Evolutionary conservation across 2,329 filamentous ascomycete species (phyloP).

Genomic region (Cadophora sp.): DNA sequence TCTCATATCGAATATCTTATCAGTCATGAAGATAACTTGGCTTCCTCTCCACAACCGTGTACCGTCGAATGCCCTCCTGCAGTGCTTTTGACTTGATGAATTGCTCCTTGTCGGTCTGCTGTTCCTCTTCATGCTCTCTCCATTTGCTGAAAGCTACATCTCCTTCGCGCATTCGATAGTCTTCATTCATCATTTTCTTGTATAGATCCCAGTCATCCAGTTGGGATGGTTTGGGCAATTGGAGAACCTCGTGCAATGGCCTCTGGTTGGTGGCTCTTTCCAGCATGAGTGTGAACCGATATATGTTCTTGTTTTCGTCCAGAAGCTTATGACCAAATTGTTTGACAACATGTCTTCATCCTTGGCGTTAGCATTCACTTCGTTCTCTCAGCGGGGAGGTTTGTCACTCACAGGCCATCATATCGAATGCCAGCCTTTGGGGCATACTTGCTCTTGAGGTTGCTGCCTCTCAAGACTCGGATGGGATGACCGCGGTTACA

Average conservation of each 20-base stretch:
- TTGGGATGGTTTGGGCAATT: conserved; percentile 60
- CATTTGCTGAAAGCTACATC: conserved; percentile 44
- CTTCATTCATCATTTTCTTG: conserved; percentile 53
- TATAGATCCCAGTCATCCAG: conserved; percentile 63
- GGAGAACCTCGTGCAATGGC: conserved; percentile 51
- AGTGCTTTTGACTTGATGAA: conserved; percentile 22
- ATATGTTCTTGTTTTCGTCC: conserved; percentile 49
- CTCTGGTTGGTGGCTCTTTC: conserved; percentile 53
- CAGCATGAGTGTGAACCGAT: conserved; percentile 55
- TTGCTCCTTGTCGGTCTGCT: conserved; percentile 27
- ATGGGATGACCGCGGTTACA: conserved; percentile 52
- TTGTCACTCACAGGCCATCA: conserved; percentile 60
- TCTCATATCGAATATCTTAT: not conserved
- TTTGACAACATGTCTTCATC: conserved; percentile 55
- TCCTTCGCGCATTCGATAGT: conserved; percentile 47
- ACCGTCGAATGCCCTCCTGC: conserved; percentile 4
- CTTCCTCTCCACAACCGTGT: conserved; percentile 9
- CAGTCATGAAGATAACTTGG: conserved; percentile 9
- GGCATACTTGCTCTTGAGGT: conserved; percentile 58
- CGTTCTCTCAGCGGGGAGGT: not conserved
- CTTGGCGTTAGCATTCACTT: not conserved
- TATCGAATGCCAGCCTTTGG: conserved; percentile 61
- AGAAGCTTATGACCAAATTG: conserved; percentile 54
- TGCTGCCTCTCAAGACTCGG: conserved; percentile 59
- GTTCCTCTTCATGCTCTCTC: conserved; percentile 28